Evolutionary conservation across 805 yeast species (phyloP), one percentile per base, ranked within the genome.

Genomic region (Vanderwaltozyma polyspora): DNA sequence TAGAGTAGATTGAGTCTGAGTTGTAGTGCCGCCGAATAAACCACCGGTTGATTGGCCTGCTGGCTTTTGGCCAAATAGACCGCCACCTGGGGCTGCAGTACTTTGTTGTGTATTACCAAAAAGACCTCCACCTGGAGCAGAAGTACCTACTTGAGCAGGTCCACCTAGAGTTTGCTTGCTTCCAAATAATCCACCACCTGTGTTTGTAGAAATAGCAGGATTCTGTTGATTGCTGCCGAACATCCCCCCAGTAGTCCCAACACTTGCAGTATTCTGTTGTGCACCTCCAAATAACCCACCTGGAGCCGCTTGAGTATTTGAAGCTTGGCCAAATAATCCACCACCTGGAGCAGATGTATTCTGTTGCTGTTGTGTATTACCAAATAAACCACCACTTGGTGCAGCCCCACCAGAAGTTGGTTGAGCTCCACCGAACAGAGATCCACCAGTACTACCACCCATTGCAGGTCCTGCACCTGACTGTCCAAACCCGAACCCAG

Each of bases 311-410:
- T 36, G 28, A 5, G 40, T 21, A 6, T 33, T 26, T 5, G 42
- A 34, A 12, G 33, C 38, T 31, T 38, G 39, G 4, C 60, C 57
- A 38, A 49, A 49, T 13, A 45, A 31, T 5, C 52, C 43, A 29
- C 57, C 53, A 13, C 44, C 26, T 31, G 42, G 29, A 8, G 41
- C 36, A 12, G 44, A 27, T n/a, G n/a, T n/a, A n/a, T n/a, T n/a
- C n/a, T n/a, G n/a, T n/a, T n/a, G n/a, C n/a, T n/a, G n/a, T 24
- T 44, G 30, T 27, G 36, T 33, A 28, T 34, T 36, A 24, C 60
- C 60, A 42, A 59, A 60, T 3, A 57, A 35, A 1, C 62, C 62
- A 29, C 62, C 57, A 17, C 48, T 29, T 23, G 43, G 13, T 37
- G 41, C 27, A 12, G 43, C 28, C 3, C 47, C 46, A 9, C 44